Evolutionary conservation across 371 early-diverging fungal species (phyloP).

Genomic region (Lichtheimia ornata): DNA sequence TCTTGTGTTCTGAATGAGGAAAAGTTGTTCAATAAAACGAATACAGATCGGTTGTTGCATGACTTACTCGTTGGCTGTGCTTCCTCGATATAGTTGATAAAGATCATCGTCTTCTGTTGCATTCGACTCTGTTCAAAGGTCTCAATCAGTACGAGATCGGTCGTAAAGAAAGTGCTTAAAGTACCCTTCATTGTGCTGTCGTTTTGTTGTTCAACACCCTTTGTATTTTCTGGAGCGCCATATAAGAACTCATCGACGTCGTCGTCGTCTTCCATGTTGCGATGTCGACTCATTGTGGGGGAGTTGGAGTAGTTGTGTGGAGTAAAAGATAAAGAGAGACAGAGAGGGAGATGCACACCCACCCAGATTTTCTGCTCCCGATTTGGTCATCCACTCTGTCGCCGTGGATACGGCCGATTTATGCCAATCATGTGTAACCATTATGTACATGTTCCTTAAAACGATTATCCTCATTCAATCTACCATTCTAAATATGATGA

Average conservation of each 20-base stretch:
- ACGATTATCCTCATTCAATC: no score
- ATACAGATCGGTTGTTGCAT: neutral
- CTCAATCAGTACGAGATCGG: neutral
- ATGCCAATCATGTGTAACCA: no score
- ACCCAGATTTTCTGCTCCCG: no score
- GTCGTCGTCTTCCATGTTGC: slow-evolving; percentile 21
- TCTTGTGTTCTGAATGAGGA: slow-evolving; percentile 16
- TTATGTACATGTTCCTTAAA: no score
- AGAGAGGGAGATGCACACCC: no score
- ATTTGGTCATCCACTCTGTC: no score
- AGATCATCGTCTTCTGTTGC: slow-evolving; percentile 24
- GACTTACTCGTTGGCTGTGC: slow-evolving; percentile 26
- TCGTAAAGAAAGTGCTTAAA: neutral
- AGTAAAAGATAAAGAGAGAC: no score
- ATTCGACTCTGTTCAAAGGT: neutral
- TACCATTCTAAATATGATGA: no score
- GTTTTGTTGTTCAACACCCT: neutral
- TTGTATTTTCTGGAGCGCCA: slow-evolving; percentile 15
- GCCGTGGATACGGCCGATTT: no score
- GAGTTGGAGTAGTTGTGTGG: no score
- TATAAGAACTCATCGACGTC: slow-evolving; percentile 35
- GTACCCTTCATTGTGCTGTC: neutral
- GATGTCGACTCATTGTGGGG: slow-evolving; percentile 5
- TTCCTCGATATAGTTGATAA: slow-evolving; percentile 20
- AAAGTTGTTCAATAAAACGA: neutral